These are phyloP conservation scores for Termitomyces sp. DNA, from an alignment of 1,284 basidiomycete species.

Conservation along the genomic window DNA sequence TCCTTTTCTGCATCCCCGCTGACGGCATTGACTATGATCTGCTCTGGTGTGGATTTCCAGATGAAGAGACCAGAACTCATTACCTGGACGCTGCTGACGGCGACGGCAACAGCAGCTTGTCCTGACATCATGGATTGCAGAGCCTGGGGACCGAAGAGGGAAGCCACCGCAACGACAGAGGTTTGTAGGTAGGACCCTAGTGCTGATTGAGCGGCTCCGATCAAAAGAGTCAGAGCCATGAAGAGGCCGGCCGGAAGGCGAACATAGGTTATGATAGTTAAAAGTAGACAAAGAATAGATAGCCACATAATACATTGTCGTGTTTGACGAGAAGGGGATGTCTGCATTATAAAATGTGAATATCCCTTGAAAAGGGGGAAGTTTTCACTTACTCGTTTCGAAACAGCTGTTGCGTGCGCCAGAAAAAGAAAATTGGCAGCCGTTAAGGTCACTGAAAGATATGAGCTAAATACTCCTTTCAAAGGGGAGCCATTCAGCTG, in stretches of 20 bases:
- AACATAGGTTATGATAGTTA: constrained; percentile 60
- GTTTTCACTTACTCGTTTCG: constrained; percentile 51
- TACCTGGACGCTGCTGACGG: constrained; percentile 69
- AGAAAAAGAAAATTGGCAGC: constrained; percentile 63
- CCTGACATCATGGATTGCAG: constrained; percentile 72
- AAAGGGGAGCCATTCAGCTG: constrained; percentile 54
- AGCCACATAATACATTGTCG: constrained; percentile 42
- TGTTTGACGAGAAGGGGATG: constrained; percentile 48
- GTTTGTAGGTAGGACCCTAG: constrained; percentile 67
- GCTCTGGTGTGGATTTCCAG: constrained; percentile 34
- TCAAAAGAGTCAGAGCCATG: constrained; percentile 59
- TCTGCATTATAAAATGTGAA: constrained; percentile 25
- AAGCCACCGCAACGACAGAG: constrained; percentile 64
- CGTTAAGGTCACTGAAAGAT: constrained; percentile 62
- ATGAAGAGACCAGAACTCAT: constrained; percentile 56
- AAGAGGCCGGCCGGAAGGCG: constrained; percentile 50
- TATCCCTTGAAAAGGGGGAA: neutral
- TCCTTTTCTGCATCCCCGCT: constrained; percentile 50
- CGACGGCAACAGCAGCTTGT: constrained; percentile 73
- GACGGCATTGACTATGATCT: constrained; percentile 24
- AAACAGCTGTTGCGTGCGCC: constrained; percentile 63
- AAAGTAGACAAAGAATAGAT: constrained; percentile 45
- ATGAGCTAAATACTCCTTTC: constrained; percentile 61
- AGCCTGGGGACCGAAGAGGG: constrained; percentile 63
- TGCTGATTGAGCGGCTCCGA: constrained; percentile 49